Evolutionary conservation across 306 rosid species (phyloP).

Genomic region (Phaseolus lunatus): DNA sequence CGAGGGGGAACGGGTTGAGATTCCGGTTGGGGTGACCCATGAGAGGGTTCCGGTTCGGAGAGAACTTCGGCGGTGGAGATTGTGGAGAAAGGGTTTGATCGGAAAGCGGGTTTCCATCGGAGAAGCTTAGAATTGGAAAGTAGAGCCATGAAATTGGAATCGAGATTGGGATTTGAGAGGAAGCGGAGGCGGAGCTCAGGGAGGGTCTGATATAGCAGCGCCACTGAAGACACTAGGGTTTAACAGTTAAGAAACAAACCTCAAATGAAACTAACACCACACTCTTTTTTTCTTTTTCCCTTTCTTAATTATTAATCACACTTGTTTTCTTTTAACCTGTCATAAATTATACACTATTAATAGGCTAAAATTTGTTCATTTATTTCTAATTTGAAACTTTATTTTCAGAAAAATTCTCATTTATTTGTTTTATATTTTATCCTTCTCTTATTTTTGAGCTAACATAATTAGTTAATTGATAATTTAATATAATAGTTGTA

Average conservation of each 20-base stretch:
- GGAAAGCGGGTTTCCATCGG: constrained; percentile 48
- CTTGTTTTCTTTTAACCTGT: no score
- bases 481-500: no score
- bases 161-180: neutral
- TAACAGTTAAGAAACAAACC: neutral
- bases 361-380: no score
- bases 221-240: constrained; percentile 33
- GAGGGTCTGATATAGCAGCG: neutral
- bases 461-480: no score
- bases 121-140: constrained; percentile 61
- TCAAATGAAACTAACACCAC: neutral
- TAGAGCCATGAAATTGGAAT: constrained; percentile 52
- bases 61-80: constrained; percentile 44
- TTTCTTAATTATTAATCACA: no score
- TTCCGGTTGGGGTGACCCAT: neutral
- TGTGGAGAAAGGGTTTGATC: constrained; percentile 38
- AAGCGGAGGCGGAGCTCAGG: neutral
- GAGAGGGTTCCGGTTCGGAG: constrained; percentile 32
- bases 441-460: no score
- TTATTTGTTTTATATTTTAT: no score
- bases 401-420: no score
- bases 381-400: no score
- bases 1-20: neutral
- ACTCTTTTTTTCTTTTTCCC: neutral
- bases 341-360: no score